Evolutionary conservation across 768 basidiomycete genomes (phyloP).

Genomic region (Agaricus bisporus): DNA sequence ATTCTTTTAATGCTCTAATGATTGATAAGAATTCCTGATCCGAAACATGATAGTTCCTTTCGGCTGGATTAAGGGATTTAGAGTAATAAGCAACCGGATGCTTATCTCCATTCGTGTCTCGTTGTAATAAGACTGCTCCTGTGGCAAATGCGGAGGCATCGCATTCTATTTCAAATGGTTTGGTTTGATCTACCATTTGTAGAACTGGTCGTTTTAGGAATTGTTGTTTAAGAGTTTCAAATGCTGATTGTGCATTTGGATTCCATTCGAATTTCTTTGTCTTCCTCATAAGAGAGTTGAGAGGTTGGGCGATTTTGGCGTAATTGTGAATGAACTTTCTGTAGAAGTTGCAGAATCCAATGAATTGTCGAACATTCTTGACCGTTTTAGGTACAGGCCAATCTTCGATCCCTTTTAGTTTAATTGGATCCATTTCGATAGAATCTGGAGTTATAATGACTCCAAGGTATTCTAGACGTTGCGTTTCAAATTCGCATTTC

Average conservation of each 20-base stretch:
- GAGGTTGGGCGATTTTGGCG: constrained; percentile 9
- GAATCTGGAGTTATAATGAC: not conserved
- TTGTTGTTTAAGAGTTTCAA: constrained; percentile 15
- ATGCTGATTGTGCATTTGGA: constrained; percentile 10
- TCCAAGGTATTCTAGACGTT: constrained; percentile 4
- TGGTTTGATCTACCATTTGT: not conserved
- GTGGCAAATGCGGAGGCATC: not conserved
- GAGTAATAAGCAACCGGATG: no score
- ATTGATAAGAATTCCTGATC: not conserved
- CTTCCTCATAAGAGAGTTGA: not conserved
- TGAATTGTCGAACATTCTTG: constrained; percentile 31
- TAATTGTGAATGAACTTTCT: constrained; percentile 32
- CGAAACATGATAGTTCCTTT: not conserved
- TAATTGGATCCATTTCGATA: constrained; percentile 29
- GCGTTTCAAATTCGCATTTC: constrained; percentile 7
- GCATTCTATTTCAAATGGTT: constrained; percentile 6
- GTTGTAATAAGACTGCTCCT: no score
- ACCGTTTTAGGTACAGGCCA: constrained; percentile 31
- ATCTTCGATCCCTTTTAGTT: constrained; percentile 26
- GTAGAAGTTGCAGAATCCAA: constrained; percentile 43
- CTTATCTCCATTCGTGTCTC: no score
- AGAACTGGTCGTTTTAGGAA: constrained; percentile 1
- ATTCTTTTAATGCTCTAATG: not conserved
- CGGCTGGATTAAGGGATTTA: not conserved
- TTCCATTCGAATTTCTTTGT: not conserved